These are phyloP conservation scores for Fusarium guadeloupense DNA, from an alignment of 2,329 filamentous ascomycete genomes.

Conservation along the genomic window DNA sequence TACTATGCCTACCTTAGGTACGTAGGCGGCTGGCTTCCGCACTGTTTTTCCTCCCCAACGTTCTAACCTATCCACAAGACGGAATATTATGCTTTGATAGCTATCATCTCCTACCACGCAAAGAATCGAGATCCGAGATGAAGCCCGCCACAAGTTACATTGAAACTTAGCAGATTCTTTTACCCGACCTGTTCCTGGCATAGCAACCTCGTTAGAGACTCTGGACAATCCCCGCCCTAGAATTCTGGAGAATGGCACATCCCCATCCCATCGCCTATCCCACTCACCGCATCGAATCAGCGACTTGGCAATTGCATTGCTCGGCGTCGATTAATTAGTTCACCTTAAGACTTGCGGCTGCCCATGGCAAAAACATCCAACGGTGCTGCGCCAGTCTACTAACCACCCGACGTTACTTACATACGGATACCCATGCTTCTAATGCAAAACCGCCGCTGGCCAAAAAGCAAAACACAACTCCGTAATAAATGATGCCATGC, in stretches of 20 bases:
- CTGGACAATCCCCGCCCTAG: constrained; percentile 23
- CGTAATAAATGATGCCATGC: constrained; percentile 39
- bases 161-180: constrained; percentile 18
- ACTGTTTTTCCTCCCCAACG: constrained; percentile 3
- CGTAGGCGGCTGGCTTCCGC: neutral
- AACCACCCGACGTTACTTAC: too few relatives aligned
- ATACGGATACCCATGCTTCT: constrained; percentile 16
- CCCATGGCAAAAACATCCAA: constrained; percentile 3
- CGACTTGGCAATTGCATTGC: constrained; percentile 23
- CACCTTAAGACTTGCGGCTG: constrained; percentile 11
- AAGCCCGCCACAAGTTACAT: neutral
- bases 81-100: too few relatives aligned
- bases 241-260: constrained; percentile 37
- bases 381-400: constrained; percentile 9
- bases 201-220: constrained; percentile 15
- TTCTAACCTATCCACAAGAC: too few relatives aligned
- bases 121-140: constrained; percentile 30
- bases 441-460: constrained; percentile 21
- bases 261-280: constrained; percentile 23
- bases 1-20: neutral
- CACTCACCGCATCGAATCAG: constrained; percentile 33
- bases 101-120: constrained; percentile 2
- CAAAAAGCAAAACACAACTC: constrained; percentile 26
- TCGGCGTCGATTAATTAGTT: constrained; percentile 1
- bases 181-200: constrained; percentile 15